phyloP scores from a whole-genome alignment of 495 filamentous ascomycete species.

The Parathielavia appendiculata region DNA sequence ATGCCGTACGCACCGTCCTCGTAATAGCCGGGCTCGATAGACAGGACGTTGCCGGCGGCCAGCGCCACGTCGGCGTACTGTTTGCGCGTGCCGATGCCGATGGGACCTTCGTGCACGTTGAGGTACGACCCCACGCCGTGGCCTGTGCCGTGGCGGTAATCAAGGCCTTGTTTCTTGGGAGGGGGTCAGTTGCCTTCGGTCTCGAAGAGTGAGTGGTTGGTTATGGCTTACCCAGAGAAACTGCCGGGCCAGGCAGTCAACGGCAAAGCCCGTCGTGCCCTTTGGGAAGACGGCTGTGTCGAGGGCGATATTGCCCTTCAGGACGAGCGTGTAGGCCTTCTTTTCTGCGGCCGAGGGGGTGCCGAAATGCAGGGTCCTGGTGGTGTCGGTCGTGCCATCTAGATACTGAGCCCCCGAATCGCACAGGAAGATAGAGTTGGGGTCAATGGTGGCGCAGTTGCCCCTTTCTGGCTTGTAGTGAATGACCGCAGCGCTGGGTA shows the following conservation, averaged over 20 bases:
- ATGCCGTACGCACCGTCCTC: conserved; percentile 98
- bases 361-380: conserved; percentile 88
- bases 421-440: conserved; percentile 84
- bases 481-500: conserved; percentile 71
- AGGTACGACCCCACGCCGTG: conserved; percentile 90
- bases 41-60: conserved; percentile 86
- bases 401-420: conserved; percentile 94
- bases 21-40: conserved; percentile 95
- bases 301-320: conserved; percentile 93
- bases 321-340: conserved; percentile 88
- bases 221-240: conserved; percentile 66
- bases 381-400: conserved; percentile 96
- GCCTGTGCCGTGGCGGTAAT: conserved; percentile 95
- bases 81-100: conserved; percentile 87
- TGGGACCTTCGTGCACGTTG: conserved; percentile 97
- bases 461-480: conserved; percentile 92
- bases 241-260: conserved; percentile 86
- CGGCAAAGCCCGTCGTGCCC: conserved; percentile 85
- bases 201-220: background rate
- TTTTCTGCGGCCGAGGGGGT: conserved; percentile 78
- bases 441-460: conserved; percentile 78
- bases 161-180: conserved; percentile 66
- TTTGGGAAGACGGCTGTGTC: conserved; percentile 89
- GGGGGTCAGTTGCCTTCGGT: background rate
- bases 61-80: conserved; percentile 90